A percentile compares a stretch with the other conserved stretches of the same genome.
Evolutionary conservation across 2,329 filamentous ascomycete species (phyloP).

Genomic region (Sclerotinia sclerotiorum): DNA sequence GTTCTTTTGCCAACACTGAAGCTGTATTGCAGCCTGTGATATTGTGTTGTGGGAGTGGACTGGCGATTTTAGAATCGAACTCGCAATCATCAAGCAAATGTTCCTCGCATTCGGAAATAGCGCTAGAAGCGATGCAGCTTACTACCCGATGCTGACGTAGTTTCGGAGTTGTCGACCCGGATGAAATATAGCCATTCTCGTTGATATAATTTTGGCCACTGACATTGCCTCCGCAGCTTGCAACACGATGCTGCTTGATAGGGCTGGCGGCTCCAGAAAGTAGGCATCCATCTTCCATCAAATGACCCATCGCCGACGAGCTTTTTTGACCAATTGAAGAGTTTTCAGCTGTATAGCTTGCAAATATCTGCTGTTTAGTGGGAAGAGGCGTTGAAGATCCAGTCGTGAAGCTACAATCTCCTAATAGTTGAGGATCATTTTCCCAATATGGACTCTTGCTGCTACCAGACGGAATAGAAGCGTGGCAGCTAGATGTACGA

Average conservation of each 20-base stretch:
- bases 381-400: constrained; percentile 9
- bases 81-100: constrained; percentile 15
- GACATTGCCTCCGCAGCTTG: neutral
- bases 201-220: neutral
- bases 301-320: neutral
- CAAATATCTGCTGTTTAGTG: constrained; percentile 4
- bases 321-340: neutral
- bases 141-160: neutral
- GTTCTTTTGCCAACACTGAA: neutral
- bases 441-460: neutral
- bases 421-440: neutral
- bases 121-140: neutral
- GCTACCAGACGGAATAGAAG: constrained; percentile 1
- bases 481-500: constrained; percentile 14
- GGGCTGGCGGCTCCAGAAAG: constrained; percentile 17
- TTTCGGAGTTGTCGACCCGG: neutral
- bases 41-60: neutral
- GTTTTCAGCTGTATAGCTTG: neutral
- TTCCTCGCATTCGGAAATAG: neutral
- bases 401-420: constrained; percentile 5
- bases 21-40: neutral
- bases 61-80: neutral
- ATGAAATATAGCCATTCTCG: neutral
- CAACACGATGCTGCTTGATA: constrained; percentile 2
- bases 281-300: constrained; percentile 16